These are phyloP conservation scores for Cylindrotheca fusiformis DNA, from an alignment of 108 stramenopile species.

Conservation along the genomic window DNA sequence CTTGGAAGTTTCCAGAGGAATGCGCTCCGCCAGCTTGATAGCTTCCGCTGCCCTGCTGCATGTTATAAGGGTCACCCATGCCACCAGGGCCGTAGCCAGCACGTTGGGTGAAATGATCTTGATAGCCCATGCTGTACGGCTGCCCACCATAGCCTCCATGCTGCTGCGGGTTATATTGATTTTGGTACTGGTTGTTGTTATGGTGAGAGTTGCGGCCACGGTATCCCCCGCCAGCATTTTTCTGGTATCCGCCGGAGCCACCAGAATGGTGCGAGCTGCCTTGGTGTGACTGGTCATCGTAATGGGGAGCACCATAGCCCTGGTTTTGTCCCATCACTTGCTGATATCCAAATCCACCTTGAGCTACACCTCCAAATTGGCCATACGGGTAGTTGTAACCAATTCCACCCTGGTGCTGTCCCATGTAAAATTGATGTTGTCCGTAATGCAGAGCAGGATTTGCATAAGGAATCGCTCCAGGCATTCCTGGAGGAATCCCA, in stretches of 20 bases:
- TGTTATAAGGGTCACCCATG: conserved; percentile 51
- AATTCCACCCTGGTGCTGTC: conserved; percentile 52
- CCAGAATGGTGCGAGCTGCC: conserved; percentile 38
- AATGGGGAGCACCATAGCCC: conserved; percentile 68
- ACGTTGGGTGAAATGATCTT: conserved; percentile 42
- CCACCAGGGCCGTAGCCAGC: conserved; percentile 61
- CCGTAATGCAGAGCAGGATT: conserved; percentile 69
- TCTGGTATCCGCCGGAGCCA: conserved; percentile 67
- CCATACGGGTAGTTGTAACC: conserved; percentile 72
- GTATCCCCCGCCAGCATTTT: conserved; percentile 66
- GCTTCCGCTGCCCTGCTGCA: conserved; percentile 71
- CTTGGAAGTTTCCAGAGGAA: conserved; percentile 50
- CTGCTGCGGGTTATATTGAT: conserved; percentile 68
- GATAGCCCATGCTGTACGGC: conserved; percentile 63
- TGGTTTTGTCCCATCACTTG: conserved; percentile 75
- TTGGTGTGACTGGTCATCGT: conserved; percentile 64
- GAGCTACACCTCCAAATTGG: conserved; percentile 60
- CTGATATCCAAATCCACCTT: conserved; percentile 70
- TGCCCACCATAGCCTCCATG: conserved; percentile 63
- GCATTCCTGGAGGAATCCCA: conserved; percentile 79
- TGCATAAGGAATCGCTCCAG: conserved; percentile 62
- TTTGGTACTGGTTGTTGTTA: conserved; percentile 59
- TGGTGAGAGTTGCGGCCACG: conserved; percentile 60
- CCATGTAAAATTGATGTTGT: conserved; percentile 66
- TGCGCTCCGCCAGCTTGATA: no score